These are phyloP conservation scores for Entophlyctis luteolus DNA, from an alignment of 192 early-diverging fungal species.

Conservation along the genomic window DNA sequence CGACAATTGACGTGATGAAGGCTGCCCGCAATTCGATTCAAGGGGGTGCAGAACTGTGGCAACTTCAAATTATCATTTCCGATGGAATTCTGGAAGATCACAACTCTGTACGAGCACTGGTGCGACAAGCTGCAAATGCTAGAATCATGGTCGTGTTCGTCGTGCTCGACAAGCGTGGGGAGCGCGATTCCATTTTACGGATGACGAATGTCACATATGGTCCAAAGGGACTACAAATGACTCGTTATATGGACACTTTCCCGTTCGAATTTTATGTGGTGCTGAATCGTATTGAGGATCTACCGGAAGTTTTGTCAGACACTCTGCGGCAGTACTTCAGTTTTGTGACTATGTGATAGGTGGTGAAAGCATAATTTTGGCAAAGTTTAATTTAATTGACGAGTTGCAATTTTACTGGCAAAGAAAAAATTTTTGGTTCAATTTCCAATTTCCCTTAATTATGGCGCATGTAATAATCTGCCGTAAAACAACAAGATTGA, in stretches of 20 bases:
- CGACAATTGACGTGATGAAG: conserved; percentile 75
- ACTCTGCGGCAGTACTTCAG: conserved; percentile 95
- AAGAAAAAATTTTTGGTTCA: not conserved
- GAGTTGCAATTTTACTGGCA: no score
- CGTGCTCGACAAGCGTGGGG: conserved; percentile 79
- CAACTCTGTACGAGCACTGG: conserved; percentile 73
- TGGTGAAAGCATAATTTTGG: not conserved
- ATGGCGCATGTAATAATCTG: conserved; percentile 14
- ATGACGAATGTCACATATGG: conserved; percentile 85
- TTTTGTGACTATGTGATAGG: conserved; percentile 59
- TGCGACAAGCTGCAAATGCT: conserved; percentile 76
- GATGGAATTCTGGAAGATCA: conserved; percentile 98
- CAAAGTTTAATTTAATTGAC: no score
- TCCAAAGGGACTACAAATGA: conserved; percentile 60
- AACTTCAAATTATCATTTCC: conserved; percentile 90
- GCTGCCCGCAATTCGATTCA: conserved; percentile 56
- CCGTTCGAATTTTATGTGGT: conserved; percentile 97
- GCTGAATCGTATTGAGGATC: conserved; percentile 76
- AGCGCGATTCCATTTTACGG: conserved; percentile 81
- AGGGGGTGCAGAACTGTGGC: conserved; percentile 78
- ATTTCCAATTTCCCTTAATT: no score
- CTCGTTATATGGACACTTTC: conserved; percentile 90
- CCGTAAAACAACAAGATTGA: not conserved
- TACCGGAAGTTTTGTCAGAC: conserved; percentile 86
- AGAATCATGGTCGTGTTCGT: conserved; percentile 96